Evolutionary conservation across 2,329 filamentous ascomycete species (phyloP).

Genomic region (Aspergillus hiratsukae): DNA sequence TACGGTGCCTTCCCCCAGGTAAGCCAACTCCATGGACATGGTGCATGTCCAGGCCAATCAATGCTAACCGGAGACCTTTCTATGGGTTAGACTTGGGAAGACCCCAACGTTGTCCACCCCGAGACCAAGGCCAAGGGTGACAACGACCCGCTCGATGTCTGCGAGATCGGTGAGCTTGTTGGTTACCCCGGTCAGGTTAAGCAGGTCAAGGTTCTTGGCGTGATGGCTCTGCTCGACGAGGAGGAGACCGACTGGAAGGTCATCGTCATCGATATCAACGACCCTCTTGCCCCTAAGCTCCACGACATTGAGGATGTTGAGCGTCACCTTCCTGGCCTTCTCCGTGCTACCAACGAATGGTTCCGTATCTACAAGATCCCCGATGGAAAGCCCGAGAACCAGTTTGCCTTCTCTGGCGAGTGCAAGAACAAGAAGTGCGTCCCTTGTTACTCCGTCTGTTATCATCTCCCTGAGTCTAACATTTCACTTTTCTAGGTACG

Average conservation of each 20-base stretch:
- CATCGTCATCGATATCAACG: conserved; percentile 98
- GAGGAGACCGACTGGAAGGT: conserved; percentile 99
- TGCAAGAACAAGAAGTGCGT: conserved; percentile 98
- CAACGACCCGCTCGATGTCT: conserved; percentile 98
- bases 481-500: conserved; percentile 58
- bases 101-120: conserved; percentile 90
- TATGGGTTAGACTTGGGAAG: conserved; percentile 81
- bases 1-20: conserved; percentile 99
- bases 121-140: conserved; percentile 99
- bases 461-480: conserved; percentile 10
- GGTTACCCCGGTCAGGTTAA: conserved; percentile 95
- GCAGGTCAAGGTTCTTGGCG: conserved; percentile 99
- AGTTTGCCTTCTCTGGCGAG: conserved; percentile 99
- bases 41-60: not conserved
- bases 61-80: not conserved
- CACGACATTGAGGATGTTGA: conserved; percentile 99
- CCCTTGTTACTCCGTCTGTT: not conserved
- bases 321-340: conserved; percentile 91
- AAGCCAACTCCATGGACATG: conserved; percentile 31
- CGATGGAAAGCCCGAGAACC: conserved; percentile 99
- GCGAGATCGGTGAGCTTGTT: conserved; percentile 98
- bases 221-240: conserved; percentile 98
- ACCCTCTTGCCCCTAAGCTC: conserved; percentile 91
- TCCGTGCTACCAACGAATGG: conserved; percentile 99
- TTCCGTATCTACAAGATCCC: conserved; percentile 99